Conservation (phyloP, 495 filamentous ascomycete genomes). For the Delitschia confertaspora region DNA sequence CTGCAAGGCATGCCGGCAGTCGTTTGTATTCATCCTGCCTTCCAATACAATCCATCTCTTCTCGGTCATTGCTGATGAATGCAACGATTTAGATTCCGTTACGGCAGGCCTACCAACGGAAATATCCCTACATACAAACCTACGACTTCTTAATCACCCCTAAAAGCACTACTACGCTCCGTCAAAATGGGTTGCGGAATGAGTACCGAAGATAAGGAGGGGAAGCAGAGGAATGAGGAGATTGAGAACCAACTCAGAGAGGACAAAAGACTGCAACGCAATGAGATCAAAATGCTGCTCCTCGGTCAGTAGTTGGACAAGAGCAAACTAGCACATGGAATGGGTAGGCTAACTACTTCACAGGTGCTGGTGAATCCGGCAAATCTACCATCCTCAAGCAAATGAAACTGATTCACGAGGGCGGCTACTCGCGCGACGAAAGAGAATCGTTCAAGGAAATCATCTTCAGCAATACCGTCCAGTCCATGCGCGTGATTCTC, state of each 20-base stretch:
- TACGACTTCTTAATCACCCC: neutral
- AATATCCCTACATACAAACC: slow-evolving; percentile 1
- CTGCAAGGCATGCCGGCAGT: slow-evolving; percentile 8
- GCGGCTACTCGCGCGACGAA: slow-evolving; percentile 85
- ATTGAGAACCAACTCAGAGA: slow-evolving; percentile 40
- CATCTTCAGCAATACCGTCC: slow-evolving; percentile 79
- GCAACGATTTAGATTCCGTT: slow-evolving; percentile 15
- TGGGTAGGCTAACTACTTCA: slow-evolving; percentile 24
- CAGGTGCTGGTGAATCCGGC: slow-evolving; percentile 94
- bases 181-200: slow-evolving; percentile 97
- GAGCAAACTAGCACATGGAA: too few relatives aligned
- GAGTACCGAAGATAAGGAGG: slow-evolving; percentile 99
- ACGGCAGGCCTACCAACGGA: slow-evolving; percentile 25
- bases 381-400: slow-evolving; percentile 98
- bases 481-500: slow-evolving; percentile 55
- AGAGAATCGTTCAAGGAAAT: slow-evolving; percentile 88
- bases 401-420: slow-evolving; percentile 96
- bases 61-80: neutral
- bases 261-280: slow-evolving; percentile 37
- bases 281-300: slow-evolving; percentile 41
- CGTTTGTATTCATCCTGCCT: neutral
- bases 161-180: slow-evolving; percentile 6
- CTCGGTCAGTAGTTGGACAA: slow-evolving; percentile 32
- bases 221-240: slow-evolving; percentile 60
- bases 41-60: neutral